A percentile compares a stretch with the other conserved stretches of the same genome.
These are phyloP conservation scores for Linnemannia zychae DNA, from an alignment of 192 early-diverging fungal genomes.

Conservation along the genomic window DNA sequence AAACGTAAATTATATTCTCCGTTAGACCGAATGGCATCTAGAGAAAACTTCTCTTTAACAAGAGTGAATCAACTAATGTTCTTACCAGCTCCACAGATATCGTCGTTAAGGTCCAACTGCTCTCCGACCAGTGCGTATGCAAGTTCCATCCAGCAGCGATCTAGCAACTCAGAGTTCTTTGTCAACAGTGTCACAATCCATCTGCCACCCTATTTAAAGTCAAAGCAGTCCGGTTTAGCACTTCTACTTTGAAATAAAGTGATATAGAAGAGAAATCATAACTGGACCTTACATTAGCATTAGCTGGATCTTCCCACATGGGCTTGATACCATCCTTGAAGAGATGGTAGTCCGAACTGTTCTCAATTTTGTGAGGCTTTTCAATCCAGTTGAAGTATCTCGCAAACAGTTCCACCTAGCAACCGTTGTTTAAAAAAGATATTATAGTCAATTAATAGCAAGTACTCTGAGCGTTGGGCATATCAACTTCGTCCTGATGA, in stretches of 20 bases:
- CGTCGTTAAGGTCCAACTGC: conserved; percentile 57
- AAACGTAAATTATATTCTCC: background rate
- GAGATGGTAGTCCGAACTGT: conserved; percentile 56
- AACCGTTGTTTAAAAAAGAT: background rate
- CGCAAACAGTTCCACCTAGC: conserved; percentile 55
- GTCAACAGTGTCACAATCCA: conserved; percentile 56
- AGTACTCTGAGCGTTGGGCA: background rate
- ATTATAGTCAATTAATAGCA: background rate
- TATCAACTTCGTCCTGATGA: background rate
- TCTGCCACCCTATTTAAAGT: conserved; percentile 53
- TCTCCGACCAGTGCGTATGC: conserved; percentile 60
- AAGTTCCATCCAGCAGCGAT: conserved; percentile 60
- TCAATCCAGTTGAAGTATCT: conserved; percentile 63
- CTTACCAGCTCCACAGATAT: conserved; percentile 61
- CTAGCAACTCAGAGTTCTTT: conserved; percentile 49
- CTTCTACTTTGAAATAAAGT: background rate
- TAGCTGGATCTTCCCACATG: conserved; percentile 63
- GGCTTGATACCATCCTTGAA: conserved; percentile 63
- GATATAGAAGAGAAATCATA: background rate
- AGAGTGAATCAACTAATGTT: too few species aligned
- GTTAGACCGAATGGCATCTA: background rate
- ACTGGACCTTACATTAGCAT: conserved; percentile 51
- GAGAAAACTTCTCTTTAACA: background rate
- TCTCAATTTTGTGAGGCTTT: conserved; percentile 58
- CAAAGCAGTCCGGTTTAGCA: background rate